Evolutionary conservation across 225 moss, liverwort and hornwort species (phyloP).

Genomic region (Rhytidiadelphus loreus): DNA sequence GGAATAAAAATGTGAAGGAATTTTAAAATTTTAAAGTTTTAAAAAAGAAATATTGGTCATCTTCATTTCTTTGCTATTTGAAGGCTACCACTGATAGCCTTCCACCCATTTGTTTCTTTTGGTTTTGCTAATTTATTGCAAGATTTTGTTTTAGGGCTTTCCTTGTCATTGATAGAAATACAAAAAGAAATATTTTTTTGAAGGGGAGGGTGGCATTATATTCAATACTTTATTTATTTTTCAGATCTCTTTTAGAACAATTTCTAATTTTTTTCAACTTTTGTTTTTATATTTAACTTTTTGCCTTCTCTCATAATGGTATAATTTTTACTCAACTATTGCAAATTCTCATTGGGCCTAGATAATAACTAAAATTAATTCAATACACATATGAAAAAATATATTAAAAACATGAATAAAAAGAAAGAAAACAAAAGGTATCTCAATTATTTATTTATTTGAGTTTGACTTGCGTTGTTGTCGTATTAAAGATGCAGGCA

Average conservation of each 20-base stretch:
- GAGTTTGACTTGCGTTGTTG: no score
- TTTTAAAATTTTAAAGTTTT: not conserved
- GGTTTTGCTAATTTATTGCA: not conserved
- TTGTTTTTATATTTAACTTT: no score
- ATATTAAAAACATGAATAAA: no score
- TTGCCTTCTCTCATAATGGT: rapidly evolving
- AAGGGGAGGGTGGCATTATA: not conserved
- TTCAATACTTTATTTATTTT: not conserved
- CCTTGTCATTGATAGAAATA: not conserved
- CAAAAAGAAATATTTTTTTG: not conserved
- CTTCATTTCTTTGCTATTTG: not conserved
- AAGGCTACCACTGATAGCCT: not conserved
- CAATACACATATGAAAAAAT: no score
- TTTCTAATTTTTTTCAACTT: not conserved
- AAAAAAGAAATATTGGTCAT: not conserved
- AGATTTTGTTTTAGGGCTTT: not conserved
- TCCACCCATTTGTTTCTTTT: not conserved
- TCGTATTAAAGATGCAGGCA: no score
- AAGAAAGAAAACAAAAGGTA: no score
- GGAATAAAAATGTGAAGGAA: not conserved
- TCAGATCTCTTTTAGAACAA: no score
- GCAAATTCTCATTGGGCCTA: not conserved
- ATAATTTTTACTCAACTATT: not conserved
- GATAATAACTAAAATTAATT: not conserved
- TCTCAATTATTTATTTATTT: no score